Evolutionary conservation across 345 rosid species (phyloP).

Genomic region (Crucihimalaya himalaica): DNA sequence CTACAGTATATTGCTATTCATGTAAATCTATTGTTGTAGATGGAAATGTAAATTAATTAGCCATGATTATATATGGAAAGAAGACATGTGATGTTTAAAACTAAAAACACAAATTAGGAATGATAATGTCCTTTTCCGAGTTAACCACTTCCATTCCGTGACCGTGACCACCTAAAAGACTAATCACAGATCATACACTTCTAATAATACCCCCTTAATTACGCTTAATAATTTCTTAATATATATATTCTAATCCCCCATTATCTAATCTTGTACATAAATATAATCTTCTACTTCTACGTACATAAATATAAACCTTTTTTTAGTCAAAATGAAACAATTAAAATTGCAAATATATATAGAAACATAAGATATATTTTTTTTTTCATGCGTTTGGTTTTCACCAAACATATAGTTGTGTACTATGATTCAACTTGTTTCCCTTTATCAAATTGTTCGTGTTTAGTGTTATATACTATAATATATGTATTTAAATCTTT

Average conservation of each 20-base stretch:
- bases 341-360: background rate
- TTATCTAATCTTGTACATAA: too few species aligned
- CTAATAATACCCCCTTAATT: background rate
- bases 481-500: background rate
- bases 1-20: background rate
- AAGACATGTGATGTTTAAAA: background rate
- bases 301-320: too few species aligned
- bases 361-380: background rate
- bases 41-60: background rate
- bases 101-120: background rate
- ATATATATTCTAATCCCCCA: too few species aligned
- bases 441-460: background rate
- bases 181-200: background rate
- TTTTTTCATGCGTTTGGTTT: background rate
- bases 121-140: slow-evolving; percentile 8
- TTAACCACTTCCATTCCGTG: slow-evolving; percentile 9
- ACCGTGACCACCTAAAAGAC: slow-evolving; percentile 18
- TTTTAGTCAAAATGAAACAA: too few species aligned
- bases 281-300: too few species aligned
- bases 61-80: background rate
- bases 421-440: background rate
- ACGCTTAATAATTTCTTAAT: background rate
- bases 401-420: background rate
- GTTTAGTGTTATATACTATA: background rate
- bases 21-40: background rate